phyloP scores from a whole-genome alignment of 768 basidiomycete genomes.

The Mrakia frigida region DNA sequence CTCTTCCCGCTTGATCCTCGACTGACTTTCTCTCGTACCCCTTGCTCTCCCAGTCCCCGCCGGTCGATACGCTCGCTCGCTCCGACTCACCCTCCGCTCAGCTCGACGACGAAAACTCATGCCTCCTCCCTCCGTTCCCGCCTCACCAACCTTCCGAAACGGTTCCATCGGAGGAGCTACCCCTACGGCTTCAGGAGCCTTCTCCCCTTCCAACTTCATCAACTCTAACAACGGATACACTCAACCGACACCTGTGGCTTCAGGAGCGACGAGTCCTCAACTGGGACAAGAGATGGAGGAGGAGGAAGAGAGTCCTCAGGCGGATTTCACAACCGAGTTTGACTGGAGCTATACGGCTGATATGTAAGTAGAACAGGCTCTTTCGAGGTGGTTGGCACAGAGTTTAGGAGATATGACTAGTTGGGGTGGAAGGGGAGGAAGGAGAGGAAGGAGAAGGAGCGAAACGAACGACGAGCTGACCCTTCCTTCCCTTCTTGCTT shows the following conservation, averaged over 20 bases:
- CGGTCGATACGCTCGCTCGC: conserved; percentile 81
- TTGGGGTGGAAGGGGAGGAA: not conserved
- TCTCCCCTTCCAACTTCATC: conserved; percentile 30
- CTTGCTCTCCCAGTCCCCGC: conserved; percentile 63
- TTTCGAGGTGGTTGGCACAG: not conserved
- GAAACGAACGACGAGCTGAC: not conserved
- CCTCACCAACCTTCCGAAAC: conserved; percentile 46
- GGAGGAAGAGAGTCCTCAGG: conserved; percentile 28
- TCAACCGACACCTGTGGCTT: conserved; percentile 5
- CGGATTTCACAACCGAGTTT: conserved; percentile 31
- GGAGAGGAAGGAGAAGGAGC: not conserved
- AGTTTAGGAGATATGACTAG: no score
- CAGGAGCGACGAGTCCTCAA: conserved; percentile 13
- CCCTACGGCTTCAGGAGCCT: not conserved
- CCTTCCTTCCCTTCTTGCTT: not conserved
- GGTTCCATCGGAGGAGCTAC: not conserved
- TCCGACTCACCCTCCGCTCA: conserved; percentile 77
- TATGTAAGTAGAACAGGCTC: not conserved
- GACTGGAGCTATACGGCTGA: conserved; percentile 7
- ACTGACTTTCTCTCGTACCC: not conserved
- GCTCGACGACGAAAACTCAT: conserved; percentile 46
- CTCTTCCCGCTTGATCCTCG: not conserved
- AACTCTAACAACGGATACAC: conserved; percentile 22
- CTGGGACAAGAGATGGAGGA: not conserved
- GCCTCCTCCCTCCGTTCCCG: conserved; percentile 47